These are phyloP conservation scores for Xylaria digitata DNA, from an alignment of 2,329 filamentous ascomycete genomes.

Conservation along the genomic window DNA sequence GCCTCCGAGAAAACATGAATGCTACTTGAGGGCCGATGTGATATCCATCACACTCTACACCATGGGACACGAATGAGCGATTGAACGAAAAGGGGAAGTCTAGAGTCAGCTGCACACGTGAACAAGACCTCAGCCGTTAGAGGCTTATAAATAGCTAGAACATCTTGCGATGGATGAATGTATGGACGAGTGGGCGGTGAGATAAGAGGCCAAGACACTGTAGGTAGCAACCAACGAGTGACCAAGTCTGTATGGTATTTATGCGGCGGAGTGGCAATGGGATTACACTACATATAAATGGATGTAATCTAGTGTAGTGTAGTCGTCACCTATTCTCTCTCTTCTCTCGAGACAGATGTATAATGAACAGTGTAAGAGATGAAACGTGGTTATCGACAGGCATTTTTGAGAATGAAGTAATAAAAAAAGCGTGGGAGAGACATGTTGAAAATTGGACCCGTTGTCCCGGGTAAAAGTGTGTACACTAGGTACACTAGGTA, in stretches of 20 bases:
- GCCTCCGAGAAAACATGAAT: background rate
- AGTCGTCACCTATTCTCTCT: too few relatives aligned
- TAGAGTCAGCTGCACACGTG: background rate
- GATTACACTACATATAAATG: too few relatives aligned
- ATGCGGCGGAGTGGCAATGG: too few relatives aligned
- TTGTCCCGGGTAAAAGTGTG: background rate
- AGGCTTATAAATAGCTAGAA: background rate
- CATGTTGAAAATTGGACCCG: background rate
- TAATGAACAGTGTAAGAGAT: too few relatives aligned
- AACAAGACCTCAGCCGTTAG: background rate
- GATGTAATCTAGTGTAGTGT: too few relatives aligned
- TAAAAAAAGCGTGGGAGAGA: background rate
- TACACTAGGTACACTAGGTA: background rate
- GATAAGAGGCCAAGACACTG: too few relatives aligned
- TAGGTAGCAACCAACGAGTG: too few relatives aligned
- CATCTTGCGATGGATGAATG: background rate
- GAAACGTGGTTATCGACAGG: background rate
- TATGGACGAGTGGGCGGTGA: background rate
- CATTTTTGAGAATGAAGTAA: slow-evolving; percentile 11
- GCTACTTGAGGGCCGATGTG: background rate
- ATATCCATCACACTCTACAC: background rate
- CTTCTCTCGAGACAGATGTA: too few relatives aligned
- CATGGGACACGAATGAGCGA: background rate
- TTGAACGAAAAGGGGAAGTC: background rate
- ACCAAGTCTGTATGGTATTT: background rate